phyloP scores from a whole-genome alignment of 2,329 filamentous ascomycete genomes.

The Alternaria postmessia region DNA sequence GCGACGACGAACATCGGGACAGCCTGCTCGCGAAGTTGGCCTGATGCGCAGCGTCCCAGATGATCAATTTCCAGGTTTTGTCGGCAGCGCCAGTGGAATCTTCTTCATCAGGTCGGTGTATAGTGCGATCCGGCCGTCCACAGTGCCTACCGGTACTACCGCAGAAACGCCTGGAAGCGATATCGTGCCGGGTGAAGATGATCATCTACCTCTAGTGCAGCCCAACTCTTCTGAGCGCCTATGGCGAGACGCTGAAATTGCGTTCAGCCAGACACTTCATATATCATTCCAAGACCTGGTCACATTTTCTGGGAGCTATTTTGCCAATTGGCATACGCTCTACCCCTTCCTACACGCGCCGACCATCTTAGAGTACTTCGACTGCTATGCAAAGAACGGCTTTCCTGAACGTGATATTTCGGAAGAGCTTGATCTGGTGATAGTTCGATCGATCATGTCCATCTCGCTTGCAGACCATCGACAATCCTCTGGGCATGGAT shows the following conservation, averaged over 20 bases:
- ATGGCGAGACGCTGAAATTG: conserved; percentile 47
- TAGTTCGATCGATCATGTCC: conserved; percentile 61
- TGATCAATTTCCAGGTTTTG: conserved; percentile 61
- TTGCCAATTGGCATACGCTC: conserved; percentile 66
- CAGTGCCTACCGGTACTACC: conserved; percentile 13
- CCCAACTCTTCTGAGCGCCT: conserved; percentile 28
- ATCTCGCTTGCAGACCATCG: conserved; percentile 64
- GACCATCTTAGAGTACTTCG: conserved; percentile 58
- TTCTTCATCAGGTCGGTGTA: conserved; percentile 66
- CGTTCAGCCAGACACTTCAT: conserved; percentile 9
- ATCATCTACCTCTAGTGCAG: conserved; percentile 53
- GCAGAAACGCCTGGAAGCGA: conserved; percentile 42
- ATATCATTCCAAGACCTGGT: conserved; percentile 60
- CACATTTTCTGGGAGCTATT: conserved; percentile 62
- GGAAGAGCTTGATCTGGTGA: conserved; percentile 50
- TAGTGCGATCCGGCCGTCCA: conserved; percentile 53
- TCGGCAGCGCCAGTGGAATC: conserved; percentile 67
- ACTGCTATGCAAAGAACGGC: conserved; percentile 52
- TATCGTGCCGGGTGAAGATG: conserved; percentile 66
- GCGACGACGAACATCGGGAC: conserved; percentile 24
- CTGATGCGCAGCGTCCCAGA: conserved; percentile 62
- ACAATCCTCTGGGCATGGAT: conserved; percentile 44
- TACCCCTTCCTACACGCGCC: conserved; percentile 66
- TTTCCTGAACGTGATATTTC: conserved; percentile 32
- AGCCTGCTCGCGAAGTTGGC: conserved; percentile 53